Evolutionary conservation across 805 yeast species (phyloP).

Genomic region (Lipomyces orientalis): DNA sequence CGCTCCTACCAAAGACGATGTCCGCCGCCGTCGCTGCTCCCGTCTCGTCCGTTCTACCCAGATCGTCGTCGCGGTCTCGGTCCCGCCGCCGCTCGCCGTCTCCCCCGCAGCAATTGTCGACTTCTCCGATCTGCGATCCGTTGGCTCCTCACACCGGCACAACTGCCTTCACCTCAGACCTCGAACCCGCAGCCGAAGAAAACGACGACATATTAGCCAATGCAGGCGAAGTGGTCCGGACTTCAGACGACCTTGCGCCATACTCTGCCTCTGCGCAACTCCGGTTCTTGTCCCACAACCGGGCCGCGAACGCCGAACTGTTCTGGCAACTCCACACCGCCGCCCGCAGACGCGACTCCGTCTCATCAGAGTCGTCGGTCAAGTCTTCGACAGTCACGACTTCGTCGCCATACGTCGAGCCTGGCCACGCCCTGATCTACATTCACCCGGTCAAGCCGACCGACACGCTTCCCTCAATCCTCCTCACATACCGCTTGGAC

Average conservation of each 20-base stretch:
- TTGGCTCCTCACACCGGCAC: not conserved
- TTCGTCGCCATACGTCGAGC: not conserved
- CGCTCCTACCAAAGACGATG: not conserved
- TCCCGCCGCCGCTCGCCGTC: not conserved
- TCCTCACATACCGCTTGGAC: slow-evolving; percentile 32
- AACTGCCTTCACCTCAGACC: not conserved
- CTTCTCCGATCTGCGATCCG: not conserved
- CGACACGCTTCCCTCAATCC: slow-evolving; percentile 38
- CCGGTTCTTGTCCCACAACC: slow-evolving; percentile 20
- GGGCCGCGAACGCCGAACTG: slow-evolving; percentile 32
- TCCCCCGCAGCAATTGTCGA: not conserved
- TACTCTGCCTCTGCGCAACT: slow-evolving; percentile 35
- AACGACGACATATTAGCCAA: not conserved
- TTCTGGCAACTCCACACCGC: slow-evolving; percentile 29
- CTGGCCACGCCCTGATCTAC: slow-evolving; percentile 34
- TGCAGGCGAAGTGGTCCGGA: not conserved
- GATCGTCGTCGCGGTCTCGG: not conserved
- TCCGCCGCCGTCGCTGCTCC: not conserved
- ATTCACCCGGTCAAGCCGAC: slow-evolving; percentile 33
- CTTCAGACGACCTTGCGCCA: not conserved
- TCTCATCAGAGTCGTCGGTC: slow-evolving; percentile 2
- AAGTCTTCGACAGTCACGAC: not conserved
- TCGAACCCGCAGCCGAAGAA: not conserved
- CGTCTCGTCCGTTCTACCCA: not conserved
- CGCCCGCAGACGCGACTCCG: slow-evolving; percentile 8